Conservation (phyloP, 495 filamentous ascomycete genomes). For the Talaromyces thailandensis region DNA sequence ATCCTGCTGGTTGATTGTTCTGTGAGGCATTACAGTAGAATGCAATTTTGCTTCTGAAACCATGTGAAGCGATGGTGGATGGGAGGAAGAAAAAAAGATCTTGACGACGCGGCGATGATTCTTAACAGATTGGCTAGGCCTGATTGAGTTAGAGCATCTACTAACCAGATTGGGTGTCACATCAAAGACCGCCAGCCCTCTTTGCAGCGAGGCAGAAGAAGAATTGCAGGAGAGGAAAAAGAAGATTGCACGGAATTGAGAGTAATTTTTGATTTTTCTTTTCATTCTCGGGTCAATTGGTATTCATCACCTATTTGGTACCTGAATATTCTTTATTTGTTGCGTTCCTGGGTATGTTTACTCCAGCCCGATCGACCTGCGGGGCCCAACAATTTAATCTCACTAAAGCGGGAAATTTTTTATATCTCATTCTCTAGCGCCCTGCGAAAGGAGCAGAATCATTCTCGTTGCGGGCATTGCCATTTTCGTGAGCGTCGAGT, state of each 20-base stretch:
- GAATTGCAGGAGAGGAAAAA: not conserved
- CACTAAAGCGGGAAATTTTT: slow-evolving; percentile 3
- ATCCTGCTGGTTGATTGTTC: slow-evolving; percentile 27
- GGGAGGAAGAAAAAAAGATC: not conserved
- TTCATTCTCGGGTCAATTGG: not conserved
- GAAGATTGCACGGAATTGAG: not conserved
- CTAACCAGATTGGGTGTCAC: not conserved
- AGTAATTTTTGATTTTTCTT: not conserved
- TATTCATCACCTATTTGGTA: too few relatives aligned
- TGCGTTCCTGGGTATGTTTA: not conserved
- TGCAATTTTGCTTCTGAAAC: not conserved
- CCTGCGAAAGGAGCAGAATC: not conserved
- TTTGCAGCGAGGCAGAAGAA: not conserved
- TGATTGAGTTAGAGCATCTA: not conserved
- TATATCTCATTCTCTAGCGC: not conserved
- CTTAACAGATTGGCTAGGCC: not conserved
- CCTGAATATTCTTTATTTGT: too few relatives aligned
- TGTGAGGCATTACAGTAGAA: not conserved
- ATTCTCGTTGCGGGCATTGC: not conserved
- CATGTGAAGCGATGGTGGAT: not conserved
- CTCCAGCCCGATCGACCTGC: not conserved
- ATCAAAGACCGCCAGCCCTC: too few relatives aligned
- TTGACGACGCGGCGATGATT: not conserved
- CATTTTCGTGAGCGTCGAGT: not conserved
- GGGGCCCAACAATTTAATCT: not conserved